Evolutionary conservation across 139 green algal genomes (phyloP).

Genomic region (Ulvella scutata): DNA sequence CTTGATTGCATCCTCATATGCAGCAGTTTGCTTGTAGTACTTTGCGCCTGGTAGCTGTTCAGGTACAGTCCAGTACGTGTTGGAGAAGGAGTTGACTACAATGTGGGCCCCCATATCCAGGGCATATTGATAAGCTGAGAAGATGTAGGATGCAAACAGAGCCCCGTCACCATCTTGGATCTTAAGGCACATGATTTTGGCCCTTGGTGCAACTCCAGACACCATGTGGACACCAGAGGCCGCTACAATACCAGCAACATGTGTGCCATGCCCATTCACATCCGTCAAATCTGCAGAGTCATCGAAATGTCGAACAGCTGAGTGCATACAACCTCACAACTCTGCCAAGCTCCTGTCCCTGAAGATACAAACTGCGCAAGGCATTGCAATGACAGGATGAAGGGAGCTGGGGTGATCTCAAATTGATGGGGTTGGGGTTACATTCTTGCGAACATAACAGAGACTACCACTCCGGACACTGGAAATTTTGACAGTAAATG

Average conservation of each 20-base stretch:
- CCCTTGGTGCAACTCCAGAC: neutral
- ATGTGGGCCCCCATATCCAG: neutral
- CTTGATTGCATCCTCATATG: neutral
- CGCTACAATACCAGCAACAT: neutral
- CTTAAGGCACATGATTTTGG: conserved; percentile 1
- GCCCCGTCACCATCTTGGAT: neutral
- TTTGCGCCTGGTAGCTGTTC: neutral
- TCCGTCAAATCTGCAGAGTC: neutral
- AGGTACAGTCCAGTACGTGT: neutral
- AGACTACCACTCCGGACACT: too few relatives aligned
- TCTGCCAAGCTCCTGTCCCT: too few relatives aligned
- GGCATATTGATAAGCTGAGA: neutral
- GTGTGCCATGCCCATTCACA: neutral
- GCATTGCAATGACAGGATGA: too few relatives aligned
- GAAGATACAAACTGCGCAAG: too few relatives aligned
- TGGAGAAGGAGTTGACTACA: neutral
- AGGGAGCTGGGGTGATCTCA: too few relatives aligned
- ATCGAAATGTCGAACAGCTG: too few relatives aligned
- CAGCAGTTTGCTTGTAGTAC: neutral
- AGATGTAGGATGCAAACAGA: neutral
- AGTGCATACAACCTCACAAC: too few relatives aligned
- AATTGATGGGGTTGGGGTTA: too few relatives aligned
- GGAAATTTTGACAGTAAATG: too few relatives aligned
- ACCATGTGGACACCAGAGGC: neutral
- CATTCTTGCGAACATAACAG: too few relatives aligned